Conservation (phyloP, 768 basidiomycete species). For the Termitomyces sp. region DNA sequence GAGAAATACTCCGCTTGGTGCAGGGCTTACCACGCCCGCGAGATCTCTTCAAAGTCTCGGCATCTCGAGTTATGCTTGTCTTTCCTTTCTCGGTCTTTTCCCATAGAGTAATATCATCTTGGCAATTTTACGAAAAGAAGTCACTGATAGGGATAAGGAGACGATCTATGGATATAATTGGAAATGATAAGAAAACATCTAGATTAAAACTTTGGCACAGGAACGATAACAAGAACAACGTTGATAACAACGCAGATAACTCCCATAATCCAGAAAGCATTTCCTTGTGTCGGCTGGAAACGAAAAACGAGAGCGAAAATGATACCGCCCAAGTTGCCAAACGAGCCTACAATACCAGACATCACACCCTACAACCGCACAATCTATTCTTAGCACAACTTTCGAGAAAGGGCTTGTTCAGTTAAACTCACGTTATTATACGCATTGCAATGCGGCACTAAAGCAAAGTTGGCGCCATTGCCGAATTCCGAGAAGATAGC, state of each 20-base stretch:
- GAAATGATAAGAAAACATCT: background rate
- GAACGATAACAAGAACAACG: conserved; percentile 16
- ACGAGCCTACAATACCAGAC: conserved; percentile 31
- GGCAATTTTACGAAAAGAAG: background rate
- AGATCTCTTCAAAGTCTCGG: background rate
- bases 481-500: conserved; percentile 36
- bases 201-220: conserved; percentile 19
- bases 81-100: background rate
- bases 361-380: conserved; percentile 20
- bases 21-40: background rate
- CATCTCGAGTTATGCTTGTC: background rate
- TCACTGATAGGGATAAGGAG: background rate
- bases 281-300: conserved; percentile 33
- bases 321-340: conserved; percentile 39
- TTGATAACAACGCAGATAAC: conserved; percentile 30
- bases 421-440: conserved; percentile 20
- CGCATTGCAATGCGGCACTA: conserved; percentile 44
- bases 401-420: background rate
- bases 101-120: background rate
- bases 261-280: conserved; percentile 43
- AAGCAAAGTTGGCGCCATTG: conserved; percentile 47
- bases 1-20: background rate
- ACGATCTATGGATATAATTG: background rate
- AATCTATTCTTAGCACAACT: background rate
- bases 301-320: conserved; percentile 43